These are phyloP conservation scores for Elaeis oleifera DNA, from an alignment of 202 grass and related monocot species.

Conservation along the genomic window DNA sequence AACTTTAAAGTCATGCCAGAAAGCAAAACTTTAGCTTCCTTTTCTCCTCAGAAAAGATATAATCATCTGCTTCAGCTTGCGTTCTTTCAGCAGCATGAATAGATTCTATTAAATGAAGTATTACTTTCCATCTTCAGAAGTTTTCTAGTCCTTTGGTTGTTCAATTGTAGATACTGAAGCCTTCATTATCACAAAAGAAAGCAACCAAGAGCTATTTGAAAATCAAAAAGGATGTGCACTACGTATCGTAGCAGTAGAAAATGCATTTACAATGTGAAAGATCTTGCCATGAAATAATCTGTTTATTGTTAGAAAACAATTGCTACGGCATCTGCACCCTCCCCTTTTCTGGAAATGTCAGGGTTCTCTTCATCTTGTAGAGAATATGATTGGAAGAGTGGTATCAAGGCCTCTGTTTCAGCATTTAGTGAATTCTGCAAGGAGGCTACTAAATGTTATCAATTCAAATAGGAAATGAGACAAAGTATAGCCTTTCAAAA, in stretches of 20 bases:
- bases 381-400: constrained; percentile 72
- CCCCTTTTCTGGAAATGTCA: constrained; percentile 32
- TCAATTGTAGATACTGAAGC: constrained; percentile 34
- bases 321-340: constrained; percentile 18
- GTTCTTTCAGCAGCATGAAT: constrained; percentile 85
- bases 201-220: constrained; percentile 11
- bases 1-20: constrained; percentile 13
- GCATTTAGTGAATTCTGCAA: constrained; percentile 35
- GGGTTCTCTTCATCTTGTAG: constrained; percentile 42
- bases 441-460: constrained; percentile 10
- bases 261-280: constrained; percentile 5
- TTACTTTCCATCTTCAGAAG: constrained; percentile 46
- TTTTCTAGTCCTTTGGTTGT: constrained; percentile 20
- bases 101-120: constrained; percentile 81
- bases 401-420: constrained; percentile 40
- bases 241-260: constrained; percentile 8
- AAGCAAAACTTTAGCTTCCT: constrained; percentile 73
- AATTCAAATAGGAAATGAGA: no score
- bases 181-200: constrained; percentile 21
- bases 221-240: neutral
- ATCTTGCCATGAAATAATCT: constrained; percentile 10
- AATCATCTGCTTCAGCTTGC: constrained; percentile 83
- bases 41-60: constrained; percentile 90
- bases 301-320: constrained; percentile 3
- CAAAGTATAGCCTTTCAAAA: no score